A percentile compares a stretch with the other conserved stretches of the same genome.
Conservation (phyloP, 768 basidiomycete genomes). For the Xerocomellus intermedius region DNA sequence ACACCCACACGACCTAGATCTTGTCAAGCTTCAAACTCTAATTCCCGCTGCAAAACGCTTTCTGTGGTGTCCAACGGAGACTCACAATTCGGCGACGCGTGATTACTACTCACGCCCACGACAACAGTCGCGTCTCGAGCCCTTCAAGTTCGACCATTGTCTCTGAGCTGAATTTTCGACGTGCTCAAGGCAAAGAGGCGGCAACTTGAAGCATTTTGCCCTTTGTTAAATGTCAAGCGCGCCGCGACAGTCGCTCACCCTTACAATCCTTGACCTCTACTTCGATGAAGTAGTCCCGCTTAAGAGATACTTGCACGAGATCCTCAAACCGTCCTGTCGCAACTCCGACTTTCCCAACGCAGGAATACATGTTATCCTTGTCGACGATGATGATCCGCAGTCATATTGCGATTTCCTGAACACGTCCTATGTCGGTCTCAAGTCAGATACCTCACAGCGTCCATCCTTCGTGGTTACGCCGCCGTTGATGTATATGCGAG, state of each 20-base stretch:
- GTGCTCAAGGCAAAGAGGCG: too few relatives aligned
- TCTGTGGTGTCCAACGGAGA: slow-evolving; percentile 55
- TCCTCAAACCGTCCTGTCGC: slow-evolving; percentile 26
- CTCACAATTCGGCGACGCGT: neutral
- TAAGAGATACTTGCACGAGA: slow-evolving; percentile 38
- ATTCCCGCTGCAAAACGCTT: slow-evolving; percentile 86
- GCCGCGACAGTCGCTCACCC: slow-evolving; percentile 16
- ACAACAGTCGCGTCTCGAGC: too few relatives aligned
- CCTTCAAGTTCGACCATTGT: too few relatives aligned
- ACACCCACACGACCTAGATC: slow-evolving; percentile 21
- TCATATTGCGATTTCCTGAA: slow-evolving; percentile 40
- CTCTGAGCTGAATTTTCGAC: too few relatives aligned
- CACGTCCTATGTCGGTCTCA: slow-evolving; percentile 46
- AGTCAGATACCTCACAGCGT: slow-evolving; percentile 17
- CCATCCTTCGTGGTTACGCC: slow-evolving; percentile 32
- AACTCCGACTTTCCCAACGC: neutral
- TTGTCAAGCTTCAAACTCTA: slow-evolving; percentile 81
- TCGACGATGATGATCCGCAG: slow-evolving; percentile 27
- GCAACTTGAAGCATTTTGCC: too few relatives aligned
- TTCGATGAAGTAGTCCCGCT: slow-evolving; percentile 42
- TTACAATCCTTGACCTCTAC: slow-evolving; percentile 42
- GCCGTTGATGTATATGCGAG: slow-evolving; percentile 51
- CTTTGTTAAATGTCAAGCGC: slow-evolving; percentile 1
- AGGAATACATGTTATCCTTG: slow-evolving; percentile 1
- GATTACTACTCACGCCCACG: too few relatives aligned